phyloP scores from a whole-genome alignment of 192 early-diverging fungal genomes.

The Mortierella hygrophila region DNA sequence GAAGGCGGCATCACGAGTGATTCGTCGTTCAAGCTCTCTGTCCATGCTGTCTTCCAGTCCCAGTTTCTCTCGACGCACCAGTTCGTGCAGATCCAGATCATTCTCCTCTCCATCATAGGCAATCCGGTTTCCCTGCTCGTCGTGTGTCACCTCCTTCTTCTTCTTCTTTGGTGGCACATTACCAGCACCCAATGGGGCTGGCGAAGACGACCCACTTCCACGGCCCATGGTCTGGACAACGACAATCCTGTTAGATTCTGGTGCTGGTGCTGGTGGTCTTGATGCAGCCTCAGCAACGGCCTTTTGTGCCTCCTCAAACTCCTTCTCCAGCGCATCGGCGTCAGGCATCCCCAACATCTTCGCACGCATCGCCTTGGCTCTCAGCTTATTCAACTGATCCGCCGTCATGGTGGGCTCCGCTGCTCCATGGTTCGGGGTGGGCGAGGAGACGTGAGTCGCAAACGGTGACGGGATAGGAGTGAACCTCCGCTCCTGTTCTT shows the following conservation, averaged over 20 bases:
- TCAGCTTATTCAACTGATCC: slow-evolving; percentile 89
- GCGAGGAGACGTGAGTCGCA: slow-evolving; percentile 51
- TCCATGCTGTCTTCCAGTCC: slow-evolving; percentile 70
- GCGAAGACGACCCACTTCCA: slow-evolving; percentile 30
- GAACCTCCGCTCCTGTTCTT: slow-evolving; percentile 36
- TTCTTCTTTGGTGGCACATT: slow-evolving; percentile 61
- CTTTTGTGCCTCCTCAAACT: slow-evolving; percentile 75
- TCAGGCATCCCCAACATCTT: slow-evolving; percentile 76
- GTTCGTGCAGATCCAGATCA: slow-evolving; percentile 66
- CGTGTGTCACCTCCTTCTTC: slow-evolving; percentile 68
- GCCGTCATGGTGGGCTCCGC: slow-evolving; percentile 29
- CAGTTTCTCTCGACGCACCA: slow-evolving; percentile 79
- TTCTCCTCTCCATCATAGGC: slow-evolving; percentile 71
- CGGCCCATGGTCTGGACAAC: slow-evolving; percentile 55
- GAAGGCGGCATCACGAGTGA: slow-evolving; percentile 76
- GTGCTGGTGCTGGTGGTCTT: slow-evolving; percentile 3
- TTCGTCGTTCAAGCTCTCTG: slow-evolving; percentile 75
- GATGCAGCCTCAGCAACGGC: slow-evolving; percentile 48
- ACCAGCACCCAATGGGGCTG: slow-evolving; percentile 33
- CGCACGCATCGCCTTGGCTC: slow-evolving; percentile 85
- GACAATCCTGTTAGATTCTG: slow-evolving; percentile 52
- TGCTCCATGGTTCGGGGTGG: slow-evolving; percentile 27
- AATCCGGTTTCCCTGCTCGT: slow-evolving; percentile 74
- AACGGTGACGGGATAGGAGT: slow-evolving; percentile 52
- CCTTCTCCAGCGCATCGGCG: slow-evolving; percentile 72